Base-by-base conservation (phyloP, 2,329 filamentous ascomycete genomes). In the Berkeleyomyces basicola region DNA sequence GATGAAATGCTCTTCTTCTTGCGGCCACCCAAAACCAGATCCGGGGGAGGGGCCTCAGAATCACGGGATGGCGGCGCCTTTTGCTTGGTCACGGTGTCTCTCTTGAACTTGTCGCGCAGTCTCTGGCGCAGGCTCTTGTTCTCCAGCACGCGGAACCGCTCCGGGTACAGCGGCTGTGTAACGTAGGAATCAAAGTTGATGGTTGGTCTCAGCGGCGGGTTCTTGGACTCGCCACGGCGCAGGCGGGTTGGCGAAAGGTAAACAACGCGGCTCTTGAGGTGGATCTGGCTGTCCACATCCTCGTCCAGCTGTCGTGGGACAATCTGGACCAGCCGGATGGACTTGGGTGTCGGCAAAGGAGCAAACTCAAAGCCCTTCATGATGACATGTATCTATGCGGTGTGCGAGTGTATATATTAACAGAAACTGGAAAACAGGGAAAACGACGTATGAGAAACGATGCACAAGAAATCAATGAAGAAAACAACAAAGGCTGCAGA, bases 291-390 rank as follows among this genome's bases (percentile, higher is more conserved):
- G 16, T 65, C 61, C 23, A 43, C 11, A n/a, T 16, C 47, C 16
- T 62, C 61, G 16, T 49, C 53, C 10, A 57, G 42, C 10, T 60
- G 58, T 10, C 63, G 63, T 5, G 63, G 61, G 42, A 60, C 58
- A 37, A 65, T 65, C 55, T 65, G 61, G 46, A 65, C 61, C 36
- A 65, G 61, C 10, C 63, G 61, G 61, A 65, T 65, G 36, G 63
- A 65, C 61, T 65, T 65, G 39, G 47, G 44, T 16, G 61, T 60
- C 39, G 61, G 63, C 11, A 65, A 42, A 9, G 63, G 46, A 16
- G 58, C 33, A 36, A 57, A 65, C 16, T 60, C 40, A n/a, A 46
- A 62, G 39, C 36, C 60, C 33, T 61, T 61, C 53, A 62, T 64
- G 37, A 59, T 37, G 40, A 46, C 14, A 23, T 37, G 43, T 46